Base-by-base conservation (phyloP, 148 eudicot genomes). In the Camellia sinensis region DNA sequence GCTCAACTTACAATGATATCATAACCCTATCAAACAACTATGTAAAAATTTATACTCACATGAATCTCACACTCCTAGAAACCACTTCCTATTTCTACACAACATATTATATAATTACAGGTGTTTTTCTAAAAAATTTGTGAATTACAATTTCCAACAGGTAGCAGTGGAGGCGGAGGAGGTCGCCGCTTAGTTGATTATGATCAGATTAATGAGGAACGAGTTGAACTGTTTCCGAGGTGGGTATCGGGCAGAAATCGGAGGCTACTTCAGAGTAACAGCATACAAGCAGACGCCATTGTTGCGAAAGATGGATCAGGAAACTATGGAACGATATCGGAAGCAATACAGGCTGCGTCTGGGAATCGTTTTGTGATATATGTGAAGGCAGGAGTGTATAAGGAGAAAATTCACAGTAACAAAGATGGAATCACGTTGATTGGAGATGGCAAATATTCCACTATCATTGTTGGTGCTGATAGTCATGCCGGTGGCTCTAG, bases 351-450 rank as follows among this genome's bases (percentile, higher is more conserved):
- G 50, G 85, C 82, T 9, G 85, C 85, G 6, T 43, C 70, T 18
- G 85, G 85, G 41, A 44, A 57, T 4, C 74, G 85, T 10, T 83
- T 74, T 44, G 82, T 83, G 70, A 83, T 83, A 57, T 79, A 83
- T 75, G 82, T 80, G 11, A 76, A 68, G 22, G 48, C 82, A 9
- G 85, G 85, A 15, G 73, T 46, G 48, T 83, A 83, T 17, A 83
- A 75, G 18, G 85, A 83, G 59, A 79, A 74, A n/a, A 79, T 83
- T 75, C 53, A 60, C 18, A 57, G 61, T 2, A 41, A 60, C 63
- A 83, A 83, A 21, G 82, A 83, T 56, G 85, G 85, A 61, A 83
- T 83, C 44, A 83, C 82, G 2, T 68, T 83, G 44, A 62, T 83
- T 18, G 85, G 85, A 11, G 85, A 83, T 68, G 85, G 85, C 0